Evolutionary conservation across 352 stramenopile species (phyloP), one percentile per base, ranked within the genome.

Genomic region (Paralagenidium karlingii): DNA sequence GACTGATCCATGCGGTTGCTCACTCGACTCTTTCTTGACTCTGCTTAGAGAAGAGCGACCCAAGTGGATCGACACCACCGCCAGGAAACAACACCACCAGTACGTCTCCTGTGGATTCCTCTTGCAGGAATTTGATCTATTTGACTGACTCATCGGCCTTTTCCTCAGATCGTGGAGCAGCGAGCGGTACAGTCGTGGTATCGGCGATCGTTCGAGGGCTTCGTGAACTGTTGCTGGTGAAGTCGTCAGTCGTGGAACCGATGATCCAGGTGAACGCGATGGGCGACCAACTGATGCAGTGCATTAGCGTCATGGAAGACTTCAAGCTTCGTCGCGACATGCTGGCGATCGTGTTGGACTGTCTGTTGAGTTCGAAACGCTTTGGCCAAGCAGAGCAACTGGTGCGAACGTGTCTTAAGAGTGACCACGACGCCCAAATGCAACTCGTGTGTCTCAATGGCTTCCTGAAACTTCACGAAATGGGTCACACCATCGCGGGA

Each of bases 211-310:
- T 87, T 28, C 65, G 70, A 19, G 68, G 73, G 0, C 54, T 87
- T 30, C 55, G 66, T 33, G 47, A 57, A 26, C 53, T 87, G 11
- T 40, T 87, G 19, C 48, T 51, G 2, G 67, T 79, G 9, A 87
- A 87, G 32, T 38, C 64, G 2, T 52, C 55, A 5, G 66, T 83
- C 15, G 73, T 87, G 21, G 57, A 83, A 47, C 69, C 73, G 24
- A 87, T 87, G 73, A 81, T 87, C 51, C 69, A 84, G 27, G 60
- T 81, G 34, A 67, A 87, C 45, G 73, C 58, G 38, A 87, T 87
- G 73, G 57, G 53, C 28, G 68, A 83, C 55, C 73, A 87, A 54
- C 62, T 87, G 29, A 76, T 71, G 59, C 60, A 82, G 49, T 84
- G 69, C 42, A 60, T 81, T 45, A 87, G 67, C 51, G 66, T 81